These are phyloP conservation scores for Acacia melanoxylon DNA, from an alignment of 306 rosid genomes.

Conservation along the genomic window DNA sequence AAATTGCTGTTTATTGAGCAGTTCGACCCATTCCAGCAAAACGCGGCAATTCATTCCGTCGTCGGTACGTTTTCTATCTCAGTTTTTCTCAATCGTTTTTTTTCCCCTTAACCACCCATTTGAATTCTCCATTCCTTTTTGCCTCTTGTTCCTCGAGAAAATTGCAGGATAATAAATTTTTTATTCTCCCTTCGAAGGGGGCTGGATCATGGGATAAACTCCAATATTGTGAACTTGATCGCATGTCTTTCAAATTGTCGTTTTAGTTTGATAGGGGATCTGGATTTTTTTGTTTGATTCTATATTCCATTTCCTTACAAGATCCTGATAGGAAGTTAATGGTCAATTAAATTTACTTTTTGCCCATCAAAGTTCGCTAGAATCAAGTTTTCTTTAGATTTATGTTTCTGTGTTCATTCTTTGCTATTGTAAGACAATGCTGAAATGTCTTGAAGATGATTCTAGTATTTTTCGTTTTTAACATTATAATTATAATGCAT, in stretches of 20 bases:
- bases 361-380: background rate
- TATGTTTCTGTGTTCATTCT: background rate
- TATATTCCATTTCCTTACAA: background rate
- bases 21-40: slow-evolving; percentile 1
- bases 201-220: background rate
- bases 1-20: slow-evolving; percentile 4
- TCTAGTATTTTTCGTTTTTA: background rate
- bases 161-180: slow-evolving; percentile 11
- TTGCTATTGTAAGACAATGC: background rate
- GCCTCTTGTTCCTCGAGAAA: slow-evolving; percentile 20
- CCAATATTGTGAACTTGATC: background rate
- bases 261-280: background rate
- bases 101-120: too few species aligned
- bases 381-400: background rate
- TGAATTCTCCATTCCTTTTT: background rate
- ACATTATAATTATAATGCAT: background rate
- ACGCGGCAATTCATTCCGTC: background rate
- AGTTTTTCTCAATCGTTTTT: background rate
- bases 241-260: background rate
- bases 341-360: background rate
- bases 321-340: background rate
- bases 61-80: slow-evolving; percentile 6
- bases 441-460: background rate
- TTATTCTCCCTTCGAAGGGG: background rate
- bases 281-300: slow-evolving; percentile 8